Evolutionary conservation across 2,329 filamentous ascomycete genomes (phyloP).

Genomic region (Phaeophleospora eucalypticola): DNA sequence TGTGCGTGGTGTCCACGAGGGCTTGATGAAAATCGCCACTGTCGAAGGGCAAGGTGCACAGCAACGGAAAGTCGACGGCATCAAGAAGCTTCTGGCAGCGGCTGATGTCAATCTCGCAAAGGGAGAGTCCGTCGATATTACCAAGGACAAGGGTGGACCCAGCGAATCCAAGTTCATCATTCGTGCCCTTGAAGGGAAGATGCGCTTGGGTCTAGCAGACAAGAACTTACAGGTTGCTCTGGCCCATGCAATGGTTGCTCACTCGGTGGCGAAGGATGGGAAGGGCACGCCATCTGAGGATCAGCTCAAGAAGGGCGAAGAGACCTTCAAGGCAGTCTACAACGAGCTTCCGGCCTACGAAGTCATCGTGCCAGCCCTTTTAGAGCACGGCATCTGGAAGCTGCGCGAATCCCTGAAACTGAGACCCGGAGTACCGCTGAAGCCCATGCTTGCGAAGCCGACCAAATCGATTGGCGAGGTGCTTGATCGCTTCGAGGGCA

Average conservation of each 20-base stretch:
- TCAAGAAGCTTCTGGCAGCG: slow-evolving; percentile 93
- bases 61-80: slow-evolving; percentile 82
- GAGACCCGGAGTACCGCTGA: slow-evolving; percentile 87
- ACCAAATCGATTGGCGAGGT: slow-evolving; percentile 98
- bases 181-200: slow-evolving; percentile 88
- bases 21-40: slow-evolving; percentile 82
- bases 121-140: slow-evolving; percentile 69
- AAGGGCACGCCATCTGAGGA: slow-evolving; percentile 66
- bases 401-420: slow-evolving; percentile 83
- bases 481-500: slow-evolving; percentile 89
- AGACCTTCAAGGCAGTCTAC: slow-evolving; percentile 76
- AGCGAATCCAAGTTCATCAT: slow-evolving; percentile 95
- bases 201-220: slow-evolving; percentile 86
- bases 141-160: slow-evolving; percentile 84
- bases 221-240: slow-evolving; percentile 86
- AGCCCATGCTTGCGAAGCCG: slow-evolving; percentile 97
- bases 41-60: slow-evolving; percentile 83
- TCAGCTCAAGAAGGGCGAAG: slow-evolving; percentile 77
- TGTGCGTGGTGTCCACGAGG: slow-evolving; percentile 79
- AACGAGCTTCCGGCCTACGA: slow-evolving; percentile 95
- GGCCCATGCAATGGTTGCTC: slow-evolving; percentile 79
- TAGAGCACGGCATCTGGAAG: slow-evolving; percentile 79
- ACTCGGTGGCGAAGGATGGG: slow-evolving; percentile 70
- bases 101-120: slow-evolving; percentile 73
- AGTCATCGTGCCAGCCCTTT: slow-evolving; percentile 84